Conservation (phyloP, 352 stramenopile genomes). For the Elongisporangium prolatum region DNA sequence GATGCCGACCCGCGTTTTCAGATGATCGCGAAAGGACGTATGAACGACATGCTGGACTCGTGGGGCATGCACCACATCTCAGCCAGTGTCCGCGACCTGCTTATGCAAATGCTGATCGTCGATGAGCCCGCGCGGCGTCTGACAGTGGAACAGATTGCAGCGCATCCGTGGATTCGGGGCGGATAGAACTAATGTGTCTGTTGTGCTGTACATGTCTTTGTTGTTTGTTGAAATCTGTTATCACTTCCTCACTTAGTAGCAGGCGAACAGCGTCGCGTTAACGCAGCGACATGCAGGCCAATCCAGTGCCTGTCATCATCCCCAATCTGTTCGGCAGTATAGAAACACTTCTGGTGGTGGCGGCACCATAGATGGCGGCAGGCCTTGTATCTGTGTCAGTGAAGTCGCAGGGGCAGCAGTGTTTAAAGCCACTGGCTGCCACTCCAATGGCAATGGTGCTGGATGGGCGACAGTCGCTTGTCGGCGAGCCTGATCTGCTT, state of each 20-base stretch:
- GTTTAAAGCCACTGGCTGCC: background rate
- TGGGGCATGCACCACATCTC: constrained; percentile 85
- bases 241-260: too few relatives aligned
- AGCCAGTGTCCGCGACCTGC: constrained; percentile 59
- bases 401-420: background rate
- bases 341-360: constrained; percentile 43
- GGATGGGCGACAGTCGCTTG: constrained; percentile 3
- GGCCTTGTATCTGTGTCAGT: constrained; percentile 12
- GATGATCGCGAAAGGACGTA: constrained; percentile 74
- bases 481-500: constrained; percentile 40
- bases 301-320: constrained; percentile 14
- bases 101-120: constrained; percentile 81
- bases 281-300: background rate
- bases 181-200: constrained; percentile 24
- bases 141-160: constrained; percentile 79
- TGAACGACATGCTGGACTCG: constrained; percentile 85
- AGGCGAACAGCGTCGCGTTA: too few relatives aligned
- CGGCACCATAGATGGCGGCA: constrained; percentile 77
- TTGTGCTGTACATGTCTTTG: background rate
- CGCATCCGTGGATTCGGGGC: constrained; percentile 77
- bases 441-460: background rate
- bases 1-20: constrained; percentile 79
- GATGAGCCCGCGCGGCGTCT: constrained; percentile 67
- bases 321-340: constrained; percentile 48
- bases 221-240: background rate